Conservation (phyloP, 2,329 filamentous ascomycete genomes). For the Rasamsonia emersonii region DNA sequence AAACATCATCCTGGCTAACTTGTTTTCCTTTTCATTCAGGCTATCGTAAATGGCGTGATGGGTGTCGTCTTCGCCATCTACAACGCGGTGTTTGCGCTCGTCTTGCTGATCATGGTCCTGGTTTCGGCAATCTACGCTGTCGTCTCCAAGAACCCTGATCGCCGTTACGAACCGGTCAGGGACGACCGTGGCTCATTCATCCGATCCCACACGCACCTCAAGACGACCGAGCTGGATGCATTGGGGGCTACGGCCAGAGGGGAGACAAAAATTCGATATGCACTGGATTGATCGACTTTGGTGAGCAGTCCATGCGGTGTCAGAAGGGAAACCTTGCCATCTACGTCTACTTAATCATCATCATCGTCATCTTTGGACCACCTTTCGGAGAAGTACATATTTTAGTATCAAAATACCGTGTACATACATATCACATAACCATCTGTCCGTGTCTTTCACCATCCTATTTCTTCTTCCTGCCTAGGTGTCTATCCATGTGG, state of each 20-base stretch:
- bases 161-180: conserved; percentile 89
- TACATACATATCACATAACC: too few relatives aligned
- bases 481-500: too few relatives aligned
- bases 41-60: conserved; percentile 76
- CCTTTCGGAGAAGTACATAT: too few relatives aligned
- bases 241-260: conserved; percentile 81
- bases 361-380: too few relatives aligned
- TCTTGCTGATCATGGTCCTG: conserved; percentile 74
- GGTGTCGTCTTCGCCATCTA: conserved; percentile 82
- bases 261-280: conserved; percentile 56
- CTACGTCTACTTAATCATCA: too few relatives aligned
- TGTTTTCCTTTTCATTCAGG: conserved; percentile 27
- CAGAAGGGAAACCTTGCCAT: too few relatives aligned
- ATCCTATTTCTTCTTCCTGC: too few relatives aligned
- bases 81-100: conserved; percentile 74
- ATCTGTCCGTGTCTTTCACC: too few relatives aligned
- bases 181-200: conserved; percentile 96
- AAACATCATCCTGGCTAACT: too few relatives aligned
- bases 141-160: conserved; percentile 87
- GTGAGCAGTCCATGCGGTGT: too few relatives aligned
- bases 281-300: too few relatives aligned
- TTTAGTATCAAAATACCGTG: too few relatives aligned
- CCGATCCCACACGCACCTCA: conserved; percentile 82
- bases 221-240: conserved; percentile 74
- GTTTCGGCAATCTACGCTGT: conserved; percentile 70